Evolutionary conservation across 805 yeast genomes (phyloP), one percentile per base, ranked within the genome.

Genomic region (Torulaspora gathmanii): DNA sequence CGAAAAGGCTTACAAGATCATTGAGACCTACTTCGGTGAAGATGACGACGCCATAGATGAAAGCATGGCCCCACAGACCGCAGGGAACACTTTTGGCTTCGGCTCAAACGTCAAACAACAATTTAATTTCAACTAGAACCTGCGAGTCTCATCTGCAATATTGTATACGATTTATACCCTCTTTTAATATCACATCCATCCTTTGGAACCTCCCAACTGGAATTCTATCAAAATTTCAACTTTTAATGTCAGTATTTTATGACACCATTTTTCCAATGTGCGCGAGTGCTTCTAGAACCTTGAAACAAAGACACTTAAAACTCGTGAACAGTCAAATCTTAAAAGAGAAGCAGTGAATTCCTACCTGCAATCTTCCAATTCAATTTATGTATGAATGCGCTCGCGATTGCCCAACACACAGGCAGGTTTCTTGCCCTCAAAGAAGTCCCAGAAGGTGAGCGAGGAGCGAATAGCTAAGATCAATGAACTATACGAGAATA

Each of bases 11-110:
- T 93, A 78, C 72, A 73, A 73, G 55, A 87, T 93, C 61, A 89
- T 93, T 68, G 95, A 87, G 63, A 87, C 85, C 57, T 93, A 88
- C 70, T 93, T 93, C 70, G 75, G 83, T 43, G 95, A 83, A 44
- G 95, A 86, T 40, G 96, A 86, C 37, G 81, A 71, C 40, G 75
- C 69, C 33, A 80, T 77, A 45, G 95, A 79, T 44, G 95, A 86
- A 58, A 85, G 82, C 33, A 74, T 86, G 69, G 86, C 83, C 52
- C 91, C 91, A 31, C 79, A 77, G 56, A 78, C 82, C 44, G 78
- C 80, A 48, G 95, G 95, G 34, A 88, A 85, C 57, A 82, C 91
- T 39, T 93, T 85, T 68, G 88, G 89, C 1, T 93, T 93, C 67
- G 95, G 95, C 51, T 79, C 86, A 50, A 73, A 77, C 53, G 77